A percentile compares a stretch with the other conserved stretches of the same genome.
phyloP scores from a whole-genome alignment of 2,329 filamentous ascomycete genomes.

The Chaetomium globosum region DNA sequence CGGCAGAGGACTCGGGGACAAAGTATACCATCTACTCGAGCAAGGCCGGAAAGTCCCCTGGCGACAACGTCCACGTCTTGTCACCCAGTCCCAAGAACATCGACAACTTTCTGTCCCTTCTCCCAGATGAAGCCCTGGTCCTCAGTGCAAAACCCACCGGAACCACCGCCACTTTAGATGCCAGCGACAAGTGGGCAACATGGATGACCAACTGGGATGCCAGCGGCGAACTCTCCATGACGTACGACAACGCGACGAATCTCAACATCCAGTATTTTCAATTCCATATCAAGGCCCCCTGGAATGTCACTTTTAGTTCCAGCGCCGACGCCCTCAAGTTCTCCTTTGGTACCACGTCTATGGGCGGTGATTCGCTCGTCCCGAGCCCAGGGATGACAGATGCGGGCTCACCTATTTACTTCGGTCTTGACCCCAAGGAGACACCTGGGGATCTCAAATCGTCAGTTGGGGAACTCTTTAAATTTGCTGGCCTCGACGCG shows the following conservation, averaged over 20 bases:
- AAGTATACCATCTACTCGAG: conserved; percentile 14
- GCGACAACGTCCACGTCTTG: conserved; percentile 6
- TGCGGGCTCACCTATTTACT: neutral
- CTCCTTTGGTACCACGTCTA: neutral
- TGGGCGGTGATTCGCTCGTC: neutral
- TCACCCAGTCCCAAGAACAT: conserved; percentile 9
- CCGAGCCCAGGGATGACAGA: neutral
- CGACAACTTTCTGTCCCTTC: neutral
- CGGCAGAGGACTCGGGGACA: neutral
- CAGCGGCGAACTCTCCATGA: conserved; percentile 2
- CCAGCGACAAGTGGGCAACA: conserved; percentile 7
- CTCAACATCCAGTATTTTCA: conserved; percentile 8
- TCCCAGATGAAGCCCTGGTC: neutral
- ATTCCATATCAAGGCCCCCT: conserved; percentile 1
- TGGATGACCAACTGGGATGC: conserved; percentile 3
- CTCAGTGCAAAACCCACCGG: conserved; percentile 6
- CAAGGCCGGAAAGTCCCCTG: neutral
- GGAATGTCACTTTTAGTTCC: neutral
- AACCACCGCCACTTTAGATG: neutral
- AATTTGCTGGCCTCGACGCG: neutral
- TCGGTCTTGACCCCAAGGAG: neutral
- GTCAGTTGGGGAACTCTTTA: neutral
- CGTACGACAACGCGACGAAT: conserved; percentile 2
- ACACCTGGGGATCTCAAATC: neutral
- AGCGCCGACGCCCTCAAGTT: neutral